Evolutionary conservation across 306 rosid species (phyloP).

Genomic region (Pyrus pyrifolia): DNA sequence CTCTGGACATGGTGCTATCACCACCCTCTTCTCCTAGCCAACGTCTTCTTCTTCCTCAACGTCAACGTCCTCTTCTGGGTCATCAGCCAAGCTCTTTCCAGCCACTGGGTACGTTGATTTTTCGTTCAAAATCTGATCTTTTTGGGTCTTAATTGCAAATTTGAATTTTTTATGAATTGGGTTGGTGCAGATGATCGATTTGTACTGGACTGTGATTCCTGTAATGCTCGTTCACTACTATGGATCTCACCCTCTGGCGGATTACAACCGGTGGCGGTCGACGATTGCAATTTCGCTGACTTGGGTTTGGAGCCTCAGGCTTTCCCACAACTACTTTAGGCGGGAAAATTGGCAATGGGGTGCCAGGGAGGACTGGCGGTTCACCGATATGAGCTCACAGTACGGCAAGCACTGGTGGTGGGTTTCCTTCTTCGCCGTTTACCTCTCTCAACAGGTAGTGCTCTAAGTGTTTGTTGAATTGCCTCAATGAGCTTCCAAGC

Average conservation of each 20-base stretch:
- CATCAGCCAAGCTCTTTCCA: conserved; percentile 56
- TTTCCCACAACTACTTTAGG: conserved; percentile 76
- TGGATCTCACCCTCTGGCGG: conserved; percentile 65
- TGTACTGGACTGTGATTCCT: conserved; percentile 90
- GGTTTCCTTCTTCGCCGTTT: conserved; percentile 77
- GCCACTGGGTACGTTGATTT: conserved; percentile 63
- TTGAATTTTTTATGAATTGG: neutral
- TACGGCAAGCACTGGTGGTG: conserved; percentile 88
- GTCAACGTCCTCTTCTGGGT: conserved; percentile 84
- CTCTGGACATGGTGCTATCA: conserved; percentile 71
- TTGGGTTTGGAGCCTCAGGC: conserved; percentile 78
- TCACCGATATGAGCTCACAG: conserved; percentile 64
- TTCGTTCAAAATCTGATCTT: neutral
- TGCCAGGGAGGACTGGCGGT: conserved; percentile 90
- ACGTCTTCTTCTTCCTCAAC: conserved; percentile 73
- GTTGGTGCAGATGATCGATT: conserved; percentile 73
- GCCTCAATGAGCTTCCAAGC: conserved; percentile 1
- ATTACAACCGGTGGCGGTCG: conserved; percentile 63
- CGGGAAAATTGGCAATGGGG: conserved; percentile 93
- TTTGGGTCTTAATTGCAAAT: neutral
- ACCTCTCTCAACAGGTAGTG: conserved; percentile 74
- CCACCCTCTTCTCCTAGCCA: conserved; percentile 77
- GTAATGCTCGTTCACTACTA: conserved; percentile 71
- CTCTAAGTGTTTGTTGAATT: conserved; percentile 26
- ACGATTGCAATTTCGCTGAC: conserved; percentile 48